A percentile compares a stretch with the other conserved stretches of the same genome.
Conservation (phyloP, 2,329 filamentous ascomycete genomes). For the Cladophialophora exuberans region DNA sequence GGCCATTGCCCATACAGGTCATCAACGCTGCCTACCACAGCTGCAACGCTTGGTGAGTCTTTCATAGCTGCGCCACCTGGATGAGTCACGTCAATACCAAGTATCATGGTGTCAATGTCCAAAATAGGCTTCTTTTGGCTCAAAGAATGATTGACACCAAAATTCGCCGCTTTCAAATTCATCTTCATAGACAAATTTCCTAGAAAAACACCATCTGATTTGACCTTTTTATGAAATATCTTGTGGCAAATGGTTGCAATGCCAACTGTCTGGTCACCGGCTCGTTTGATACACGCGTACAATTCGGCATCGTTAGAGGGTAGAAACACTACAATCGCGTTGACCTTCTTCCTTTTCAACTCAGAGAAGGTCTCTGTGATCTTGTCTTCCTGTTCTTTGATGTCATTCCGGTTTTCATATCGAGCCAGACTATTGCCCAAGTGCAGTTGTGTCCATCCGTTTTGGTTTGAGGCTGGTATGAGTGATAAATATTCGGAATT, state of each 20-base stretch:
- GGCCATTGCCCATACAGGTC: slow-evolving; percentile 75
- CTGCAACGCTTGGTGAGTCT: slow-evolving; percentile 72
- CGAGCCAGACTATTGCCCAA: background rate
- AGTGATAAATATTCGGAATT: background rate
- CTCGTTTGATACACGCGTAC: slow-evolving; percentile 69
- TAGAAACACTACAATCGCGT: slow-evolving; percentile 65
- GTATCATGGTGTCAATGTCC: slow-evolving; percentile 75
- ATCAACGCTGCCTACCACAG: slow-evolving; percentile 77
- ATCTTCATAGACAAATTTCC: slow-evolving; percentile 76
- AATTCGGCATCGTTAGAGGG: slow-evolving; percentile 54
- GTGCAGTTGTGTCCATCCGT: background rate
- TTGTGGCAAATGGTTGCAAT: slow-evolving; percentile 68
- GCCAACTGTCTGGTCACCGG: slow-evolving; percentile 62
- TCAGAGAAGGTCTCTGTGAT: background rate
- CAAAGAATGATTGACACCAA: slow-evolving; percentile 61
- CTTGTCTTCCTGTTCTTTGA: background rate
- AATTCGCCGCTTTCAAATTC: slow-evolving; percentile 77
- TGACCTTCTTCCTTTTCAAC: background rate
- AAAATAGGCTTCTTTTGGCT: slow-evolving; percentile 61
- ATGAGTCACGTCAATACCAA: slow-evolving; percentile 88
- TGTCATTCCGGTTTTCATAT: background rate
- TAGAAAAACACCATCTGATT: slow-evolving; percentile 50
- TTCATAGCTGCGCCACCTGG: slow-evolving; percentile 71
- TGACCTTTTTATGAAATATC: slow-evolving; percentile 36
- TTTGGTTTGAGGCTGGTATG: background rate